Percentiles rank a stretch among this genome's conserved stretches.
phyloP scores from a whole-genome alignment of 73 alveolate genomes.

The Uronychia binucleata region DNA sequence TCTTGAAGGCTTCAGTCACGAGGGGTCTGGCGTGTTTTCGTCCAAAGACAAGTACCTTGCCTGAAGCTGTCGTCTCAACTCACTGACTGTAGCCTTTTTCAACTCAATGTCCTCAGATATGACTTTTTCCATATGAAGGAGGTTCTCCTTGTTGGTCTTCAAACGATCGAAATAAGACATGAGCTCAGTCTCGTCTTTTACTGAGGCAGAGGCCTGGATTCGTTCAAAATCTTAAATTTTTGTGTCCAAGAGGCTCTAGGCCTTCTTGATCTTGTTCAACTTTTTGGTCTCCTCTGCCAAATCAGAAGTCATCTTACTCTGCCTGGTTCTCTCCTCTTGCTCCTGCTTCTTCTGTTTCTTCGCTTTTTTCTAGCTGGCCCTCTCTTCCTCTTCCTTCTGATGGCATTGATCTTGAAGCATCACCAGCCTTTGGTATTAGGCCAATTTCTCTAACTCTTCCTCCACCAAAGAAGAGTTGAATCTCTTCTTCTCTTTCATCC shows the following conservation, averaged over 20 bases:
- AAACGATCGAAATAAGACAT: not conserved
- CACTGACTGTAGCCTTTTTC: not conserved
- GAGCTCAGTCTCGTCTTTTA: not conserved
- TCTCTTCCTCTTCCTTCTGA: not conserved
- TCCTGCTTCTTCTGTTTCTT: not conserved
- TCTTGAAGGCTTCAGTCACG: no score
- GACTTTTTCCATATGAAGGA: not conserved
- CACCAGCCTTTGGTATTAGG: not conserved
- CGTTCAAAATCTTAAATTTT: not conserved
- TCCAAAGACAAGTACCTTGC: no score
- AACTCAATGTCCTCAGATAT: not conserved
- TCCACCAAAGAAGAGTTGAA: not conserved
- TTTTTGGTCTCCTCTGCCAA: not conserved
- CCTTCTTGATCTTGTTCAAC: not conserved
- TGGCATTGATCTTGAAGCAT: not conserved
- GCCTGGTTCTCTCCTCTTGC: not conserved
- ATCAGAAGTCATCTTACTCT: not conserved
- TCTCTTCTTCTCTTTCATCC: not conserved
- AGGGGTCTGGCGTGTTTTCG: no score
- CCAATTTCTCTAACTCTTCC: not conserved
- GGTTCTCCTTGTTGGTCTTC: not conserved
- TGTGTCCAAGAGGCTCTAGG: not conserved
- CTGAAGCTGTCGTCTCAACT: no score
- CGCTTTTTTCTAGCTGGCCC: not conserved
- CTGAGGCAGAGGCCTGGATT: not conserved